Conservation (phyloP, 345 rosid species). For the Carallia brachiata region DNA sequence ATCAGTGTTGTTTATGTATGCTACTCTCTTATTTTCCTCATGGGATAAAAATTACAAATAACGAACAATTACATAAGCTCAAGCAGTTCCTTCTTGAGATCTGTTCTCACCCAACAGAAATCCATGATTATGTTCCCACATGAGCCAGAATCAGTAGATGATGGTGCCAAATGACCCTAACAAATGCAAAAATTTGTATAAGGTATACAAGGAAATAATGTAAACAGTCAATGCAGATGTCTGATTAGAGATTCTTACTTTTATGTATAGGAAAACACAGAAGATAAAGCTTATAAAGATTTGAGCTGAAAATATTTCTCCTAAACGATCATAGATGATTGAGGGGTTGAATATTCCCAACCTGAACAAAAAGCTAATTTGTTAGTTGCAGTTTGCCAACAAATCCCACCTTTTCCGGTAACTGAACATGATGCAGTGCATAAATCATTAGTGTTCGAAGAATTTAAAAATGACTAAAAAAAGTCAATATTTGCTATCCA, state of each 20-base stretch:
- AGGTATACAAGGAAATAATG: constrained; percentile 22
- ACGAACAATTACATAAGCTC: background rate
- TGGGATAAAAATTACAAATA: background rate
- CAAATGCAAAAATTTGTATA: constrained; percentile 22
- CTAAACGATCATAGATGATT: constrained; percentile 87
- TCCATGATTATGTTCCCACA: constrained; percentile 85
- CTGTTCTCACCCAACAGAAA: constrained; percentile 86
- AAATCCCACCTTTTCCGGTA: background rate
- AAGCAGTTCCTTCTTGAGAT: constrained; percentile 6
- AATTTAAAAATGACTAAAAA: too few species aligned
- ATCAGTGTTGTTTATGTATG: background rate
- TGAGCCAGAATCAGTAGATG: constrained; percentile 93
- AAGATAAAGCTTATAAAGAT: constrained; percentile 88
- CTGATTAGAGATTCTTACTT: constrained; percentile 48
- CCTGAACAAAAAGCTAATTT: constrained; percentile 46
- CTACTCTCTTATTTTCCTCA: background rate
- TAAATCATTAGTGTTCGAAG: too few species aligned
- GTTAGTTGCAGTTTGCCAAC: background rate
- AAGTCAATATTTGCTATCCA: too few species aligned
- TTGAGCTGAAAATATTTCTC: constrained; percentile 90
- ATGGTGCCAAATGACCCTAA: constrained; percentile 92
- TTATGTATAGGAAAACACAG: constrained; percentile 81
- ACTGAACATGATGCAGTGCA: background rate
- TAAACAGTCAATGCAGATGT: constrained; percentile 12
- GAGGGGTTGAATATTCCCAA: constrained; percentile 88